Evolutionary conservation across 179 eudicot species (phyloP).

Genomic region (Patellifolia procumbens): DNA sequence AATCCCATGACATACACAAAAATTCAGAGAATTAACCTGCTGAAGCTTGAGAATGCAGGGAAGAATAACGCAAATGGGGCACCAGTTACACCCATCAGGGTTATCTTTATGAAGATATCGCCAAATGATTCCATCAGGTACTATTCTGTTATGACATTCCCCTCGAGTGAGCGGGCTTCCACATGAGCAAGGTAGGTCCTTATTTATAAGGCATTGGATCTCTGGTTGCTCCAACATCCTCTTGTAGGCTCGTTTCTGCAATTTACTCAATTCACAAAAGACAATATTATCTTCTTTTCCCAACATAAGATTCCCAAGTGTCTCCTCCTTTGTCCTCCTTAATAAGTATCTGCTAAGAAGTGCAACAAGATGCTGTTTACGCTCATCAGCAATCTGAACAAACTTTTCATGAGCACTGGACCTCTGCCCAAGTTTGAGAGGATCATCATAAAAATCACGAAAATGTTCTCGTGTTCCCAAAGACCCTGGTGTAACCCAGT

Average conservation of each 20-base stretch:
- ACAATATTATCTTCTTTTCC: constrained; percentile 99
- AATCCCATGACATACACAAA: not conserved
- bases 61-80: constrained; percentile 90
- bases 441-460: constrained; percentile 89
- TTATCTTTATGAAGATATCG: constrained; percentile 80
- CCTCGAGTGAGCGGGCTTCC: constrained; percentile 95
- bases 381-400: constrained; percentile 73
- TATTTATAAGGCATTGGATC: constrained; percentile 80
- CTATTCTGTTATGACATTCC: constrained; percentile 82
- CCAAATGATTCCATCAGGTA: constrained; percentile 89
- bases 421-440: constrained; percentile 96
- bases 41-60: constrained; percentile 96
- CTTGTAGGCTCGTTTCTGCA: constrained; percentile 85
- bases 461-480: constrained; percentile 96
- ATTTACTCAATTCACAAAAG: constrained; percentile 91
- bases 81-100: constrained; percentile 90
- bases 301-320: constrained; percentile 95
- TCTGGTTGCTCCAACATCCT: constrained; percentile 88
- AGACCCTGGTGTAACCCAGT: constrained; percentile 86
- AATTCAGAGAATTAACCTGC: constrained; percentile 56
- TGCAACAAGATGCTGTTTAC: constrained; percentile 75
- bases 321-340: constrained; percentile 97
- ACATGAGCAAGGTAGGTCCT: constrained; percentile 89
- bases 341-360: constrained; percentile 73
- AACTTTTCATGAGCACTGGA: constrained; percentile 81